Evolutionary conservation across 371 early-diverging fungal species (phyloP), one percentile per base, ranked within the genome.

Genomic region (Mortierella sp.): DNA sequence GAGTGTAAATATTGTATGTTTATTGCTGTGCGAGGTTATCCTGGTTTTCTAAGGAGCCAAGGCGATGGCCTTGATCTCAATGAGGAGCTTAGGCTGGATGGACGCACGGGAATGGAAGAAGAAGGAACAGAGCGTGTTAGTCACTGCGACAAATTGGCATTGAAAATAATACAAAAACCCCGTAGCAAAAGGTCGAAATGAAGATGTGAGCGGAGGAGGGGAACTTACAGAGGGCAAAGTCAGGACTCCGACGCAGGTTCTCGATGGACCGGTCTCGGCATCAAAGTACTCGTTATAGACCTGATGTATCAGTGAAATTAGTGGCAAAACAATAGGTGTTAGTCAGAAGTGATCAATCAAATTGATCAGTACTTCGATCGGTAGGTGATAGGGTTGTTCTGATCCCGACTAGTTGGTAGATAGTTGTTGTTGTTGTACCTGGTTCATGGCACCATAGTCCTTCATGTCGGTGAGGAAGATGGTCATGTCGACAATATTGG

Each of bases 381-480:
- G 6, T 21, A 21, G 51, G 4, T 35, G 38, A 49, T 3, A 55
- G 58, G 27, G n/a, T 21, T 71, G n/a, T 4, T 24, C 2, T 24
- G 12, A 21, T 41, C 41, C 41, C 41, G 41, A 41, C 41, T 41
- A 7, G 41, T 41, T 41, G 41, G 41, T 41, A 4, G 7, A 41
- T 41, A 41, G 41, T 41, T 41, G 41, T 6, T 43, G 10, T 8
- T 49, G 21, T 11, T 60, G n/a, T 75, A 90, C 92, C 78, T 91
- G 90, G 76, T 94, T 94, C 84, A 93, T 91, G 7, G 80, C 92
- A 16, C 83, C 83, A 85, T 94, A 94, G 81, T 94, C 89, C 70
- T 88, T 81, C 95, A 95, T 95, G 82, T 95, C 83, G 27, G 91
- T 90, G 60, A 95, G 88, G 83, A 95, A 95, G 43, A 94, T 92